Base-by-base conservation (phyloP, 2,329 filamentous ascomycete species). In the Fusarium sterilihyphosum region DNA sequence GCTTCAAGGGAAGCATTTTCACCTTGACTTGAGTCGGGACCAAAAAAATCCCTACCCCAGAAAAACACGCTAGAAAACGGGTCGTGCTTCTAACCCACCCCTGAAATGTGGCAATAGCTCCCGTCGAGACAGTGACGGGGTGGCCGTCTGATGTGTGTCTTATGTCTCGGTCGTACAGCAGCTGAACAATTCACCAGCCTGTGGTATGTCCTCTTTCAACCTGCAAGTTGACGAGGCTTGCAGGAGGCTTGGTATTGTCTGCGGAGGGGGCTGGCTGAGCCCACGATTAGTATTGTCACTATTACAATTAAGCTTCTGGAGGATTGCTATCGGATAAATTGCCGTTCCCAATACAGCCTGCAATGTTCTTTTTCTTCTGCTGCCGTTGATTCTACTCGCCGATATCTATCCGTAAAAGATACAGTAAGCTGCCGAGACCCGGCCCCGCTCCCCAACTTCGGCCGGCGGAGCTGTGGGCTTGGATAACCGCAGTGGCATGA, bases 1-100 rank as follows among this genome's bases (percentile, higher is more conserved):
- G 61, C 71, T 63, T 61, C 53, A 52, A 58, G 22, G 61, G 53
- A 67, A 73, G 54, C 35, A 29, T 43, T 31, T 50, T 52, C 26
- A 33, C 24, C 24, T 43, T 37, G 44, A 57, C 38, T 50, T 52
- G 37, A 69, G 24, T 50, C 61, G 43, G 41, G 57, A 71, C 64
- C 67, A 37, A 52, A 65, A 65, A 63, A 67, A 67, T 12, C 60
- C 49, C 54, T 67, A 69, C 65, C 74, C 73, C 67, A 73, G 73
- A 57, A 74, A 72, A 65, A 54, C 35, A 38, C 74, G 75, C 71
- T 78, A 78, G 69, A 73, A 73, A 77, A 77, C 65, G 72, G 75
- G 73, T 54, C 71, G 22, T 61, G 60, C 54, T 57, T 69, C 47
- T 47, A 65, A 56, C 52, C 59, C 67, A 64, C 70, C 69, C 63